Evolutionary conservation across 73 alveolate genomes (phyloP).

Genomic region (Uronychia binucleata): DNA sequence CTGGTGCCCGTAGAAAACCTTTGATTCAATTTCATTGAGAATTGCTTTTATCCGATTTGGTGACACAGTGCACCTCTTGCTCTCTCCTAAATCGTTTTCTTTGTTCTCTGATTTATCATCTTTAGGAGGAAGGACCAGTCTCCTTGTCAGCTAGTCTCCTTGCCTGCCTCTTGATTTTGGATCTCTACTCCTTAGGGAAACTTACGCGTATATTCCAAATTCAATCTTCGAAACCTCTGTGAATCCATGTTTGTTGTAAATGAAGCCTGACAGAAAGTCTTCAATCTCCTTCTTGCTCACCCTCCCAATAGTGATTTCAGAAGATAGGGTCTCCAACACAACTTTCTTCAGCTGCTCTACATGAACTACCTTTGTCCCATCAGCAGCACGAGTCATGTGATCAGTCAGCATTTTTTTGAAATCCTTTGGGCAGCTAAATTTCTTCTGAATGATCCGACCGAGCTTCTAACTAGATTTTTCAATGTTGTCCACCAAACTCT

Average conservation of each 20-base stretch:
- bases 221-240: constrained; percentile 21
- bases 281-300: constrained; percentile 30
- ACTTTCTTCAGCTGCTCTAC: constrained; percentile 33
- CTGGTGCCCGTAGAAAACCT: constrained; percentile 31
- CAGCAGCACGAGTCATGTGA: constrained; percentile 8
- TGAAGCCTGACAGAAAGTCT: constrained; percentile 26
- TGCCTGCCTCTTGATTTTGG: background rate
- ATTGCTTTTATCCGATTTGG: constrained; percentile 4
- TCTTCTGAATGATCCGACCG: constrained; percentile 19
- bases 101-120: constrained; percentile 32
- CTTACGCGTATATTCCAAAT: constrained; percentile 17
- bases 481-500: constrained; percentile 23
- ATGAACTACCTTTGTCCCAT: constrained; percentile 6
- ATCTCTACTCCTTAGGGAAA: constrained; percentile 7
- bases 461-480: constrained; percentile 11
- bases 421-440: background rate
- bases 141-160: background rate
- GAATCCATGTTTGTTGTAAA: constrained; percentile 30
- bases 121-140: constrained; percentile 47
- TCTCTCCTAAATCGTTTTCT: background rate
- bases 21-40: constrained; percentile 22
- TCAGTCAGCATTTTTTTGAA: constrained; percentile 11
- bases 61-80: constrained; percentile 24
- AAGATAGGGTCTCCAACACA: constrained; percentile 13
- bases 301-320: constrained; percentile 21